A percentile compares a stretch with the other conserved stretches of the same genome.
Conservation (phyloP, 805 yeast genomes). For the Candida incommunis region DNA sequence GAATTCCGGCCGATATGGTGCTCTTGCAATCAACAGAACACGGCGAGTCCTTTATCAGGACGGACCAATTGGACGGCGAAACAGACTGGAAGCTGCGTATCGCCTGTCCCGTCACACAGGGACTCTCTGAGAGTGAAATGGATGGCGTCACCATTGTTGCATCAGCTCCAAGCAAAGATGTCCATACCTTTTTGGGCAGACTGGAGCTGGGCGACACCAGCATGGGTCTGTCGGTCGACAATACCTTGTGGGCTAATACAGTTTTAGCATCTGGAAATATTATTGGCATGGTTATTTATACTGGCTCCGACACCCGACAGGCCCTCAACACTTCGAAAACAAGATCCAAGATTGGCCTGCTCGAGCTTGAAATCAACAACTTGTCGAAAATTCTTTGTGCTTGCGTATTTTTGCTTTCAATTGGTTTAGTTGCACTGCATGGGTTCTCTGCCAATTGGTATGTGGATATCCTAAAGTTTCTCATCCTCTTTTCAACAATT, state of each 20-base stretch:
- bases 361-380: constrained; percentile 82
- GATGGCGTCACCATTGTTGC: constrained; percentile 44
- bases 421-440: constrained; percentile 63
- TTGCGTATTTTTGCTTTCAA: constrained; percentile 67
- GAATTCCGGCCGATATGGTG: constrained; percentile 91
- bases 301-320: constrained; percentile 90
- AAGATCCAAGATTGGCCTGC: constrained; percentile 76
- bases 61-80: constrained; percentile 97
- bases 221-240: constrained; percentile 56
- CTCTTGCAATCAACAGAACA: constrained; percentile 69
- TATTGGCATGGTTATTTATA: constrained; percentile 74
- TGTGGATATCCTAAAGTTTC: constrained; percentile 75
- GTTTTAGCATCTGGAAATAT: constrained; percentile 91
- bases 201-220: constrained; percentile 43
- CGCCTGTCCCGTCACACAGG: constrained; percentile 64
- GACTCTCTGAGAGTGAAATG: constrained; percentile 28
- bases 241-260: constrained; percentile 96
- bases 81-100: constrained; percentile 95
- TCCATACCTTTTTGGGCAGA: constrained; percentile 70
- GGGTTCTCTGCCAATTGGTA: constrained; percentile 71
- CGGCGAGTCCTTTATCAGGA: constrained; percentile 87
- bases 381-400: constrained; percentile 79
- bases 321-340: constrained; percentile 82
- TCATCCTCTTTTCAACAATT: constrained; percentile 85
- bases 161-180: constrained; percentile 72